Evolutionary conservation across 495 filamentous ascomycete species (phyloP).

Genomic region (Cairneyella variabilis): DNA sequence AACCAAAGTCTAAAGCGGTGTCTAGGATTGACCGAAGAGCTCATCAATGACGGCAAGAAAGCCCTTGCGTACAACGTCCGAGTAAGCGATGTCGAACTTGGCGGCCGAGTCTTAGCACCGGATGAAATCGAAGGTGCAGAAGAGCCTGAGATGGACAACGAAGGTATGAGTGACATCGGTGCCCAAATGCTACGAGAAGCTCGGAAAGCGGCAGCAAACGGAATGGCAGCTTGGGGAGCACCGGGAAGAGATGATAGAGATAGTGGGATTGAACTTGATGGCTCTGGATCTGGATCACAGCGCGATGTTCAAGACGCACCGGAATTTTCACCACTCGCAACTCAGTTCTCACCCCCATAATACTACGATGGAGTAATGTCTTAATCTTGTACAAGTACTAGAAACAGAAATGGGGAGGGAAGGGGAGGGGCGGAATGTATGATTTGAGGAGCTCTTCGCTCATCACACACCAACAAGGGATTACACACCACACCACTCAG

Average conservation of each 20-base stretch:
- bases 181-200: conserved; percentile 19
- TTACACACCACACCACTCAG: conserved; percentile 2
- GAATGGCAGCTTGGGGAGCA: conserved; percentile 23
- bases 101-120: conserved; percentile 72
- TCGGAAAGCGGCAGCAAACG: conserved; percentile 19
- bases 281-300: background rate
- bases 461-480: background rate
- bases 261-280: conserved; percentile 45
- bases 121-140: conserved; percentile 46
- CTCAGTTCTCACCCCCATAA: too few relatives aligned
- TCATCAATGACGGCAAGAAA: conserved; percentile 83
- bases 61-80: conserved; percentile 78
- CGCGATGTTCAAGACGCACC: too few relatives aligned
- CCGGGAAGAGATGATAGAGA: conserved; percentile 41
- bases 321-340: too few relatives aligned
- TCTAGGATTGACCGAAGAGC: conserved; percentile 77
- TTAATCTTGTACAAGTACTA: background rate
- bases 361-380: too few relatives aligned
- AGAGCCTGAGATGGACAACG: conserved; percentile 16
- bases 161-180: conserved; percentile 23
- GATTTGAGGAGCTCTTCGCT: conserved; percentile 2
- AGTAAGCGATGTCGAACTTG: conserved; percentile 72
- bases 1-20: conserved; percentile 91
- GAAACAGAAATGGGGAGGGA: background rate
- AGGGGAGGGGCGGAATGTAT: background rate